Conservation (phyloP, 306 rosid species). For the Quercus variabilis region DNA sequence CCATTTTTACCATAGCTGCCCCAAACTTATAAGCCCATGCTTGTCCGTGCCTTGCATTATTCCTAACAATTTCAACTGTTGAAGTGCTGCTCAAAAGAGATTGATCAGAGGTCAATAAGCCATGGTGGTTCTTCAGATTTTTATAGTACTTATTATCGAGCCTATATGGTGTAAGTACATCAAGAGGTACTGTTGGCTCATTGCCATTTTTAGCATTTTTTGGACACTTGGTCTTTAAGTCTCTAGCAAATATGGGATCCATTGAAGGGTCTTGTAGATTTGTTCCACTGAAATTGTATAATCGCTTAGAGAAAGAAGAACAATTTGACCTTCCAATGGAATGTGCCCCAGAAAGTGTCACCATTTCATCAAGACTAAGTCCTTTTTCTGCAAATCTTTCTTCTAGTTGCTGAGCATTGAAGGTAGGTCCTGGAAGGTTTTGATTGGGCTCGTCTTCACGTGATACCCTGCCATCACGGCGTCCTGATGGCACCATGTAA, state of each 20-base stretch:
- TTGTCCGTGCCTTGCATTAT: background rate
- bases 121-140: background rate
- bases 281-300: background rate
- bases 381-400: background rate
- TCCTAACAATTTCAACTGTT: background rate
- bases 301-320: background rate
- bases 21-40: background rate
- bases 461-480: constrained; percentile 4
- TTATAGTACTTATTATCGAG: background rate
- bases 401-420: background rate
- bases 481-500: background rate
- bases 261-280: constrained; percentile 8
- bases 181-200: background rate
- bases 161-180: background rate
- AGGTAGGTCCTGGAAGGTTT: background rate
- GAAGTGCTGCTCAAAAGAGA: background rate
- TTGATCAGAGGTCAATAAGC: constrained; percentile 3
- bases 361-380: constrained; percentile 10
- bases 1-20: constrained; percentile 5
- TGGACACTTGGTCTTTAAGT: background rate
- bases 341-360: constrained; percentile 15
- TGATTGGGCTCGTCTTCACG: background rate
- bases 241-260: background rate
- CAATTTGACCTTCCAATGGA: constrained; percentile 2
- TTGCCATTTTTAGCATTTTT: background rate